Evolutionary conservation across 495 filamentous ascomycete genomes (phyloP), one percentile per base, ranked within the genome.

Genomic region (Neurospora cerealis): DNA sequence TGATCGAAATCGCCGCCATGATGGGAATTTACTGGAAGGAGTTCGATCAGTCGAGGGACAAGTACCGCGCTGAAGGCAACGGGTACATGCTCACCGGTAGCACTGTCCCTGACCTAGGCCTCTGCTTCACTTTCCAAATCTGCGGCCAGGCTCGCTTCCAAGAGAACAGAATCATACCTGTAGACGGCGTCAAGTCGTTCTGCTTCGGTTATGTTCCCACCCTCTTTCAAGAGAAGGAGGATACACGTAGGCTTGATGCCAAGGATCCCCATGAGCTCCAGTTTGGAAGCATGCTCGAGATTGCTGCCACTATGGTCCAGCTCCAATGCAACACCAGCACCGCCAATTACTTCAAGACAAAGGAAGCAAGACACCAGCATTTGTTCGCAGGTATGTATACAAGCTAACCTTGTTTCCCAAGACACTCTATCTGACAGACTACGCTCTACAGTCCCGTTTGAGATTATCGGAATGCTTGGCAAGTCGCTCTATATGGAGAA

Each of bases 1-100:
- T 87, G 10, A 79, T 87, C 19, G 86, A 87, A 72, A 84, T 87
- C 38, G 83, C 82, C 24, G 82, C 85, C 36, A 83, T 86, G 80
- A 74, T 88, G 69, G 85, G 85, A 0, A 81, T 88, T 11, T 79
- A 88, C 77, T 88, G 85, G 86, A 84, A 83, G 71, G 83, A 83
- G 72, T 86, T 86, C 73, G 81, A 86, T 76, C 74, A 83, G 19
- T 79, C 73, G 10, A 76, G 77, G 42, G 83, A 86, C 75, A 80
- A 80, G 3, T 84, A 86, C 60, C 81, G 86, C 39, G 86, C 81
- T 46, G 86, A 87, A 75, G 86, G 86, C 3, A 88, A 88, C 74
- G 85, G 85, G 1, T 86, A 79, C 75, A 83, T 86, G 60, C 71
- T 88, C 37, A 83, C 82, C 2, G 85, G 85, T 40, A 78, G 80